A percentile compares a stretch with the other conserved stretches of the same genome.
These are phyloP conservation scores for Yamadazyma trypodendri DNA, from an alignment of 1,139 yeast species.

Conservation along the genomic window DNA sequence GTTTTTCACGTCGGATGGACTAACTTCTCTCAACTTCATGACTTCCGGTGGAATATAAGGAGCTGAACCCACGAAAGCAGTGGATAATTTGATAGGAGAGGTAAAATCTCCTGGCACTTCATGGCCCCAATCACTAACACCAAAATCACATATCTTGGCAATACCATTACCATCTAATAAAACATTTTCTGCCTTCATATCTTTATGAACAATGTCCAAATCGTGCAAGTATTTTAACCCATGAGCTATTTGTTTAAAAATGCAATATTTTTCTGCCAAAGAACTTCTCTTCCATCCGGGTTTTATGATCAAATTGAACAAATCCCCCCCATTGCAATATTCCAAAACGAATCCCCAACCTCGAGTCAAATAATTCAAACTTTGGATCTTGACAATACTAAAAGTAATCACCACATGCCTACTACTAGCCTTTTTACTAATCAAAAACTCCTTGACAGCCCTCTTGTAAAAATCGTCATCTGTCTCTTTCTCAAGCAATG, in stretches of 20 bases:
- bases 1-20: slow-evolving; percentile 34
- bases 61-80: slow-evolving; percentile 69
- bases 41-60: slow-evolving; percentile 83
- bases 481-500: slow-evolving; percentile 57
- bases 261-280: slow-evolving; percentile 53
- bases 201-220: slow-evolving; percentile 59
- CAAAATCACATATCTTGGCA: slow-evolving; percentile 74
- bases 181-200: slow-evolving; percentile 66
- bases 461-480: slow-evolving; percentile 67
- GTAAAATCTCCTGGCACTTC: slow-evolving; percentile 51
- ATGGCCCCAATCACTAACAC: slow-evolving; percentile 67
- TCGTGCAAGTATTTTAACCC: slow-evolving; percentile 57
- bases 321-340: slow-evolving; percentile 56
- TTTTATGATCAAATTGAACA: slow-evolving; percentile 42
- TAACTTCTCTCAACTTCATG: slow-evolving; percentile 48
- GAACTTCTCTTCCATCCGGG: slow-evolving; percentile 50
- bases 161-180: slow-evolving; percentile 56
- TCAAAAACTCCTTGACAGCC: slow-evolving; percentile 60
- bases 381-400: slow-evolving; percentile 57
- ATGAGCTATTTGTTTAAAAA: slow-evolving; percentile 58
- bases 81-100: slow-evolving; percentile 44
- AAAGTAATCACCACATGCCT: slow-evolving; percentile 61
- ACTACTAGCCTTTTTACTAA: slow-evolving; percentile 52
- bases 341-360: slow-evolving; percentile 82
- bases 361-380: slow-evolving; percentile 52